Evolutionary conservation across 192 early-diverging fungal species (phyloP), one percentile per base, ranked within the genome.

Genomic region (Coemansia sp.): DNA sequence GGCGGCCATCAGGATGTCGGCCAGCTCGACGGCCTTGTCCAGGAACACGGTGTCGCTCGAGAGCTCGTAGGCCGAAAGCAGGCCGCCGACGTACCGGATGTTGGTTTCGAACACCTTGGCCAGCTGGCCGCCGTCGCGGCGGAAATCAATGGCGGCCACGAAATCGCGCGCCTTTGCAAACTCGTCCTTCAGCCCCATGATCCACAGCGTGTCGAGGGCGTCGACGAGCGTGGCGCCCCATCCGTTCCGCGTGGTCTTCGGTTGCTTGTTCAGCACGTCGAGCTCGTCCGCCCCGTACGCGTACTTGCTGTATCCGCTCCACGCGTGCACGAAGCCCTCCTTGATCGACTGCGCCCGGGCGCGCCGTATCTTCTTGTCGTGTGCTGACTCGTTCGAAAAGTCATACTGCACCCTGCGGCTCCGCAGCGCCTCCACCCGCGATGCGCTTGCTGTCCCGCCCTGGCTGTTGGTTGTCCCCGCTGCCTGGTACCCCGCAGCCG

Each of bases 161-260:
- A 92, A 94, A 14, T 83, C 76, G 16, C 86, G 83, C 4, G 89
- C 91, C 64, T 88, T 77, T 25, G 84, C 56, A 69, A 91, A 96
- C 65, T 96, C 93, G 41, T 92, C 87, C 13, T 84, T 81, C 32
- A 93, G 84, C 12, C 85, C 90, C 91, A 96, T 92, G 46, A 96
- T 59, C 57, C 88, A 82, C 44, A 95, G 86, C 2, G 95, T 96
- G 63, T 96, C 95, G 22, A 96, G 78, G 5, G 93, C 86, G 72
- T 98, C 96, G 20, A 95, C 82, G 20, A 96, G 89, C 37, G 93
- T 95, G 40, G 92, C 86, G 2, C 96, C 96, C 71, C 92, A 85
- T 13, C 91, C 87, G 60, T 79, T 84, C 25, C 81, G 75, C 56
- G 81, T 84, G 2, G 81, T 83, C 67, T 75, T 78, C 32, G 81